Percentiles rank a stretch among this genome's conserved stretches.
Conservation (phyloP, 768 basidiomycete genomes). For the Fomitopsis serialis region DNA sequence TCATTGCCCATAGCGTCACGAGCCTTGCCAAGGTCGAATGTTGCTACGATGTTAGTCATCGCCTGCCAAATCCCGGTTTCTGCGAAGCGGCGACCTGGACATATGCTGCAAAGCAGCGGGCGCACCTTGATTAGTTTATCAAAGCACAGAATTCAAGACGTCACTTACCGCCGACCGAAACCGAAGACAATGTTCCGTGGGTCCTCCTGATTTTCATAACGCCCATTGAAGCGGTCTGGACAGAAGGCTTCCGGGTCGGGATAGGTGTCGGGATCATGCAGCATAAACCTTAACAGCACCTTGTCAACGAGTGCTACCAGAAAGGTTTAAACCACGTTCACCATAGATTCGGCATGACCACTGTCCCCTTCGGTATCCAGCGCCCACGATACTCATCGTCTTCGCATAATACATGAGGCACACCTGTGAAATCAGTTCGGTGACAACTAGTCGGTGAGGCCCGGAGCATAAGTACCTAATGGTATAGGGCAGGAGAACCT, state of each 20-base stretch:
- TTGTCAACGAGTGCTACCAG: not conserved
- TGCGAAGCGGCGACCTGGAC: conserved; percentile 49
- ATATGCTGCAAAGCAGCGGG: conserved; percentile 32
- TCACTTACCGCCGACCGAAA: conserved; percentile 39
- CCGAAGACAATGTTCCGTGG: conserved; percentile 49
- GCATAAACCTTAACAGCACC: conserved; percentile 6
- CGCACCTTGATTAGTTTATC: too few species aligned
- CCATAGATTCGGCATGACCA: conserved; percentile 20
- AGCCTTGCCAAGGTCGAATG: conserved; percentile 38
- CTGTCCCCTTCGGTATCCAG: conserved; percentile 21
- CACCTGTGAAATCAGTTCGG: conserved; percentile 5
- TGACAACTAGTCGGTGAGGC: not conserved
- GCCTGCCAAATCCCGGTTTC: conserved; percentile 41
- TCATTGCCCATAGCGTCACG: conserved; percentile 36
- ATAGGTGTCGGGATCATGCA: conserved; percentile 3
- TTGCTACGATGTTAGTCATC: conserved; percentile 37
- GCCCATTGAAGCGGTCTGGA: conserved; percentile 5
- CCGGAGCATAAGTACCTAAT: too few species aligned
- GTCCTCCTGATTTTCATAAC: conserved; percentile 18
- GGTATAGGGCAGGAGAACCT: conserved; percentile 10
- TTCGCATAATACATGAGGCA: conserved; percentile 16
- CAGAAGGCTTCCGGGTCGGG: conserved; percentile 12
- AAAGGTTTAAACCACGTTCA: not conserved
- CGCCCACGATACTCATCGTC: conserved; percentile 24
- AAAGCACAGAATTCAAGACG: too few species aligned